Base-by-base conservation (phyloP, 176 grass and related monocot genomes). In the Stipa capillata region DNA sequence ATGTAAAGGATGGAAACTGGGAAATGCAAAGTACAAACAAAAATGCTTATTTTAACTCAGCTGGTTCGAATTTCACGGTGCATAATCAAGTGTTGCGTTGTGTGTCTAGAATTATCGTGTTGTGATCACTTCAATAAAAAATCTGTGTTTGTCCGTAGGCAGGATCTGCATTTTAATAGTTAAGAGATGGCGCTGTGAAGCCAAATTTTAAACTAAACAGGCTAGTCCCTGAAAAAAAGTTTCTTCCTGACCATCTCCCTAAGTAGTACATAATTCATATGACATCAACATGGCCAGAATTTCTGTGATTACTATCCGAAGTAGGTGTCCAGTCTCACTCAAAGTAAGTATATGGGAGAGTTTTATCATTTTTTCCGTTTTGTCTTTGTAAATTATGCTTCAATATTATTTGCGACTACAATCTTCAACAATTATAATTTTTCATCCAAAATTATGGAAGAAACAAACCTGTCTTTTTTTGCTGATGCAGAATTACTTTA, bases 401-500 rank as follows among this genome's bases (percentile, higher is more conserved):
- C 42, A 20, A n/a, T 56, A 57, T 74, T 28, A 57, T 56, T 59
- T 31, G 36, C 8, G 29, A 43, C 17, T 16, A 17, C 25, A 28
- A 6, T 63, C 2, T 52, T 51, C 2, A 20, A 59, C 17, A 12
- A 41, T 20, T 44, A 17, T 44, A 45, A 4, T 29, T 20, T 58
- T 77, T 44, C 57, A 45, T 77, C 14, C 17, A 14, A 62, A 77
- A 21, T 47, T 45, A 21, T 31, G 40, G 42, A 45, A 25, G 57
- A 62, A 62, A 61, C 42, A 62, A 76, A 40, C 21, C 54, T 66
- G 13, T 12, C 33, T 60, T 64, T 61, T 79, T 31, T 83, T 53
- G 5, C 41, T 12, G 27, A 11, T 97, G 78, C 82, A 97, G 91
- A 94, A 94, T 67, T 97, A 97, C 70, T 94, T 94, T 71, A 82